These are phyloP conservation scores for Hericium alpestre DNA, from an alignment of 768 basidiomycete species.

Conservation along the genomic window DNA sequence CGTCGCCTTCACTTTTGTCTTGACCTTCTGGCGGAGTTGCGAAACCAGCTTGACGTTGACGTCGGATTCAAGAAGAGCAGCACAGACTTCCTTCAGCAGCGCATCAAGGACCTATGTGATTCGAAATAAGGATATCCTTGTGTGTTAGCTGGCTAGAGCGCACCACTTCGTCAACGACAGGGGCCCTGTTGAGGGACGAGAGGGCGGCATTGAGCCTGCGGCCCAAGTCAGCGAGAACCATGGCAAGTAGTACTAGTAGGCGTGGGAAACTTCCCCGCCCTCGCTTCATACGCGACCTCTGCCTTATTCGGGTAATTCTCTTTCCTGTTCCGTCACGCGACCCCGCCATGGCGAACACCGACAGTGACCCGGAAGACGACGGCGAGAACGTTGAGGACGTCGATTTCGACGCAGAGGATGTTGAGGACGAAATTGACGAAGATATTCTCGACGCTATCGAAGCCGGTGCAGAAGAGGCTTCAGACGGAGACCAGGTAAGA, in stretches of 20 bases:
- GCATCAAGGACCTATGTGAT: constrained; percentile 75
- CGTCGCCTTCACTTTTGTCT: constrained; percentile 76
- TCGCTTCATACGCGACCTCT: not conserved
- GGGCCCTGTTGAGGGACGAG: constrained; percentile 74
- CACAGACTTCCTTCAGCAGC: constrained; percentile 88
- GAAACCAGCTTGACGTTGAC: constrained; percentile 97
- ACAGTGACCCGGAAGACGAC: constrained; percentile 31
- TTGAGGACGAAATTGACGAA: constrained; percentile 11
- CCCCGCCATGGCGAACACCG: constrained; percentile 30
- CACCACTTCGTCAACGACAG: constrained; percentile 89
- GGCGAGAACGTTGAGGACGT: constrained; percentile 51
- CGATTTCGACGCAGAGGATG: constrained; percentile 12
- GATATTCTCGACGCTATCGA: constrained; percentile 47
- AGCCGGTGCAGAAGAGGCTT: constrained; percentile 43
- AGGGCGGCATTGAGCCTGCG: constrained; percentile 89
- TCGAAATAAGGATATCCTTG: constrained; percentile 6
- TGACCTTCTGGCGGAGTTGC: constrained; percentile 78
- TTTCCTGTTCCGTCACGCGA: constrained; percentile 26
- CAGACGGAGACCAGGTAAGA: constrained; percentile 60
- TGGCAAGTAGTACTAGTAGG: constrained; percentile 21
- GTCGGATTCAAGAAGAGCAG: constrained; percentile 90
- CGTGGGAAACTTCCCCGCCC: not conserved
- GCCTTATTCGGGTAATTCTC: constrained; percentile 1
- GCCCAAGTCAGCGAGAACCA: constrained; percentile 96
- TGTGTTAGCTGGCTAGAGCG: constrained; percentile 10